Evolutionary conservation across 108 stramenopile species (phyloP), one percentile per base, ranked within the genome.

Genomic region (Cyclostephanos tholiformis): DNA sequence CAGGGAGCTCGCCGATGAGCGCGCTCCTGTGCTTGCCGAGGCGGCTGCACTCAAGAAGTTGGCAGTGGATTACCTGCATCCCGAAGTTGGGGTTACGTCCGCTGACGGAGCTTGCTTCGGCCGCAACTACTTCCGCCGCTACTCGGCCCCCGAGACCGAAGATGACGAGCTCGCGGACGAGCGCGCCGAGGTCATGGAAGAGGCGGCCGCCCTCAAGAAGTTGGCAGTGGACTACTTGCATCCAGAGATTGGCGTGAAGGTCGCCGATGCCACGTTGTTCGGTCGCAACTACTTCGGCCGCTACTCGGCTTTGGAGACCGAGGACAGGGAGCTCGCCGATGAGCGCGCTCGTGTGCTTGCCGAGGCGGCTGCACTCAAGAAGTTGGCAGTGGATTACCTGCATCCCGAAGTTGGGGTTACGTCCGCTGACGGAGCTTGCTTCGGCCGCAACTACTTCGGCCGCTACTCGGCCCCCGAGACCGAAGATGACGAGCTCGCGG

Each of bases 351-450:
- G 38, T 12, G 63, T 88, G 56, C 25, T 91, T 20, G 82, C 72
- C 2, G 90, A 91, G 52, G 82, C 82, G 11, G 64, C 56, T 27
- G 63, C 59, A 2, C 69, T 92, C 50, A 89, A 89, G 84, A 50
- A 88, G 77, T 35, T 74, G 30, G 90, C 90, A 13, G 71, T 64
- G 39, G 77, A 74, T 59, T 87, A 84, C 58, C 14, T 85, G 60
- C 86, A 91, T 55, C 90, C 90, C 19, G 89, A 88, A 69, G 23
- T 60, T 29, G 82, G 82, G n/a, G 76, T 91, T 12, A 84, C 84
- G 0, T 50, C 26, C 13, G 67, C 71, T 12, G 84, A 85, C 69
- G 46, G 75, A 16, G 36, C 59, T 11, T 75, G 72, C 41, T 79
- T 20, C 39, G 85, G 80, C n/a, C 85, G 86, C 51, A 83, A 82